These are phyloP conservation scores for Penicillium cinerascens DNA, from an alignment of 495 filamentous ascomycete species.

Conservation along the genomic window DNA sequence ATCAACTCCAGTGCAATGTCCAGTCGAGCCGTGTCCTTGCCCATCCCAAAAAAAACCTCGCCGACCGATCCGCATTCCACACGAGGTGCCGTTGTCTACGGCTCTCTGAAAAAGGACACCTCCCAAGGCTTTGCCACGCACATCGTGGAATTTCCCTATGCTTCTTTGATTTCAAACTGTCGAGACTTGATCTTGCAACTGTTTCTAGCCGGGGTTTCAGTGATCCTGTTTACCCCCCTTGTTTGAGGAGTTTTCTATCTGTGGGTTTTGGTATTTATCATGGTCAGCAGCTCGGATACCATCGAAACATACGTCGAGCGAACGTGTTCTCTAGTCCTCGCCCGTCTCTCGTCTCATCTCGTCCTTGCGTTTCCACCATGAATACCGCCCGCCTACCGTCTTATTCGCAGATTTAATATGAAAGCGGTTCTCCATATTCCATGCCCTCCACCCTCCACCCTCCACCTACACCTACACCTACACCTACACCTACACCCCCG, in stretches of 20 bases:
- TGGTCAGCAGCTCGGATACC: slow-evolving; percentile 43
- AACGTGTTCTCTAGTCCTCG: slow-evolving; percentile 27
- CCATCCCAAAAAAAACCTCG: background rate
- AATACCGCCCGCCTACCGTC: slow-evolving; percentile 34
- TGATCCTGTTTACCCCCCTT: slow-evolving; percentile 1
- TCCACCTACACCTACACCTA: too few species aligned
- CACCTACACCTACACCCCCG: slow-evolving; percentile 20
- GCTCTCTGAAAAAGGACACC: background rate
- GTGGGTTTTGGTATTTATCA: slow-evolving; percentile 31
- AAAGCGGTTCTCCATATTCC: slow-evolving; percentile 27
- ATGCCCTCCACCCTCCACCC: background rate
- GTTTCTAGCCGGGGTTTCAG: background rate
- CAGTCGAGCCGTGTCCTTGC: background rate
- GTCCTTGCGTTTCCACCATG: slow-evolving; percentile 36
- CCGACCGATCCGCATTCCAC: background rate
- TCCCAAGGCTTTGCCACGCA: background rate
- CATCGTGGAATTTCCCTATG: background rate
- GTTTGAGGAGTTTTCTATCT: slow-evolving; percentile 9
- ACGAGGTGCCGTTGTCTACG: background rate
- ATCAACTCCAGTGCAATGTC: slow-evolving; percentile 23
- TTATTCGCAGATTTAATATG: slow-evolving; percentile 36
- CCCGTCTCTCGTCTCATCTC: slow-evolving; percentile 32
- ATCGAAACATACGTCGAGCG: slow-evolving; percentile 44
- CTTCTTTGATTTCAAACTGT: slow-evolving; percentile 1
- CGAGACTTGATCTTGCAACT: slow-evolving; percentile 3